Conservation (phyloP, 768 basidiomycete genomes). For the Mycena galericulata region DNA sequence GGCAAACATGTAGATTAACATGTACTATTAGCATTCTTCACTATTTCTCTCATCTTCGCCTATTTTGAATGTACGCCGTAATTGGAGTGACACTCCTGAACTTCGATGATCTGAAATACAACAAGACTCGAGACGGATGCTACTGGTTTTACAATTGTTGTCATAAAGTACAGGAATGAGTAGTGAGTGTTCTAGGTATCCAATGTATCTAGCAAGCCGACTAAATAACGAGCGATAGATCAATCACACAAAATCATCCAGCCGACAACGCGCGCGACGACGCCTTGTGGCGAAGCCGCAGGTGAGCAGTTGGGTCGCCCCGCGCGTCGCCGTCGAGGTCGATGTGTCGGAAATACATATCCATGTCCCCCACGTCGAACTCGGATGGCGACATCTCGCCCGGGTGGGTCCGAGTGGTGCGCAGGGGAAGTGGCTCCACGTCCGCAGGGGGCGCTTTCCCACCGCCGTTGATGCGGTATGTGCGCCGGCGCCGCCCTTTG, state of each 20-base stretch:
- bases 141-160: conserved; percentile 15
- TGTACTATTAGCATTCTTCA: conserved; percentile 13
- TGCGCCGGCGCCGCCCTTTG: conserved; percentile 32
- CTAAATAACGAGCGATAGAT: not conserved
- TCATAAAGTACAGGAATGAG: not conserved
- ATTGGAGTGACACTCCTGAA: too few species aligned
- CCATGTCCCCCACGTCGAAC: conserved; percentile 67
- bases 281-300: conserved; percentile 16
- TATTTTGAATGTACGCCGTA: too few species aligned
- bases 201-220: not conserved
- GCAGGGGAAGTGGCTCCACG: not conserved
- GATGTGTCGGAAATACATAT: conserved; percentile 61
- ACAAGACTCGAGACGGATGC: not conserved
- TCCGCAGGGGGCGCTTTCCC: not conserved
- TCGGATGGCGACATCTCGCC: conserved; percentile 54
- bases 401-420: not conserved
- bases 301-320: not conserved
- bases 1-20: not conserved
- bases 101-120: too few species aligned
- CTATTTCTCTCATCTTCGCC: not conserved
- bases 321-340: conserved; percentile 20
- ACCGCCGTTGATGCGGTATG: conserved; percentile 21
- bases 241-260: not conserved
- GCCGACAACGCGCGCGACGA: conserved; percentile 25
- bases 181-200: conserved; percentile 18